A percentile compares a stretch with the other conserved stretches of the same genome.
Conservation (phyloP, 208 protist genomes). For the Acanthamoeba castellanii region DNA sequence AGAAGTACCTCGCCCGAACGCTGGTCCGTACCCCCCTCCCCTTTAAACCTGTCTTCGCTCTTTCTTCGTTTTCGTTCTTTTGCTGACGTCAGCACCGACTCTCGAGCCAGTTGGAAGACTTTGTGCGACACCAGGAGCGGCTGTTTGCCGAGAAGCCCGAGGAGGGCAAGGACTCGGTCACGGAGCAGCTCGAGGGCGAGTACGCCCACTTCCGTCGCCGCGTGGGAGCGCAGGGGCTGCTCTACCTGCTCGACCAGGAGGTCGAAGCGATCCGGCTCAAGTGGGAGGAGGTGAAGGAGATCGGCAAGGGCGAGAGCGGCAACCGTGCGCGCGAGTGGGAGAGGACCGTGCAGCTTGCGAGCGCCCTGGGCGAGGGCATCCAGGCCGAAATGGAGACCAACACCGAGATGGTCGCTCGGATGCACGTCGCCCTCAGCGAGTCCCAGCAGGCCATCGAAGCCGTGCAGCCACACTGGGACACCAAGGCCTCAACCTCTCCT, state of each 20-base stretch:
- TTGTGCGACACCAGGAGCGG: background rate
- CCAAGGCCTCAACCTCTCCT: no score
- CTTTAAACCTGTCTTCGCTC: background rate
- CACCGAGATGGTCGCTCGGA: background rate
- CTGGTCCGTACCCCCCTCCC: background rate
- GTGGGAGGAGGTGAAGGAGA: conserved; percentile 27
- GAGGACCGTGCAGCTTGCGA: background rate
- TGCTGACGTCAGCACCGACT: background rate
- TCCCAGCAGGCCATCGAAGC: background rate
- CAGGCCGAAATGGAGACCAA: background rate
- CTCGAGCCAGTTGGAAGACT: background rate
- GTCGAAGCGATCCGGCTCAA: background rate
- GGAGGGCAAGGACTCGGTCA: background rate
- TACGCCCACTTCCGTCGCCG: background rate
- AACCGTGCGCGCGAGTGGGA: conserved; percentile 1
- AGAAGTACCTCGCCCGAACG: background rate
- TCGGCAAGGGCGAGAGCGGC: background rate
- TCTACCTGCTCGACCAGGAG: conserved; percentile 20
- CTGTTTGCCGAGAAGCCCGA: conserved; percentile 9
- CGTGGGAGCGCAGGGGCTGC: conserved; percentile 1
- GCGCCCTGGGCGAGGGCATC: background rate
- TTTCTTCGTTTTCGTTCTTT: background rate
- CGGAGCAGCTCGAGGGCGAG: background rate
- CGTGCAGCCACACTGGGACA: background rate
- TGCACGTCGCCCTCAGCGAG: background rate